Evolutionary conservation across 1,284 basidiomycete species (phyloP).

Genomic region (Sphagnurus paluster): DNA sequence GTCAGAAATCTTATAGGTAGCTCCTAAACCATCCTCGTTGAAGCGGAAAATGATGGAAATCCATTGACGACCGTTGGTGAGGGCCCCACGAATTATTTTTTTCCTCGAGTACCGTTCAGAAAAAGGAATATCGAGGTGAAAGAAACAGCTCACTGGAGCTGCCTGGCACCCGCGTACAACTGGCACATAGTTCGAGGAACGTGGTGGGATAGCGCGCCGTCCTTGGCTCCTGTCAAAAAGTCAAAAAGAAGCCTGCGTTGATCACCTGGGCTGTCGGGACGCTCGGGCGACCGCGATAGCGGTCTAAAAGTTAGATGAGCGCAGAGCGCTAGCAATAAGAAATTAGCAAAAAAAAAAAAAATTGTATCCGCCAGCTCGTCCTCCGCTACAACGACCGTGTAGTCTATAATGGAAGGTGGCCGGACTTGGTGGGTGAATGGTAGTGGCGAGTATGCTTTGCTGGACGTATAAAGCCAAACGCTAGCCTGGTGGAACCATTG

Average conservation of each 20-base stretch:
- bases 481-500: constrained; percentile 16
- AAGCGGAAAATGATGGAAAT: constrained; percentile 19
- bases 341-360: neutral
- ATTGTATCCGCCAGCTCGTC: constrained; percentile 9
- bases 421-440: constrained; percentile 10
- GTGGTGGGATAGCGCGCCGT: constrained; percentile 9
- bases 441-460: constrained; percentile 13
- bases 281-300: neutral
- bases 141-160: constrained; percentile 10
- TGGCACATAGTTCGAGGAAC: constrained; percentile 20
- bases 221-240: constrained; percentile 21
- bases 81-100: constrained; percentile 19
- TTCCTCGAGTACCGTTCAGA: constrained; percentile 18
- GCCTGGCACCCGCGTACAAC: constrained; percentile 21
- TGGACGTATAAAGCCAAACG: constrained; percentile 20
- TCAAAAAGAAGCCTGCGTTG: constrained; percentile 14
- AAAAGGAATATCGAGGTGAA: neutral
- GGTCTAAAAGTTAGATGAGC: neutral
- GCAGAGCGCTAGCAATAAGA: neutral
- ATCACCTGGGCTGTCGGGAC: neutral
- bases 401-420: constrained; percentile 15
- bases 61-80: constrained; percentile 21
- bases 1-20: constrained; percentile 14
- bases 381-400: constrained; percentile 15
- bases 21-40: constrained; percentile 18